phyloP scores from a whole-genome alignment of 2,329 filamentous ascomycete genomes.

The Hymenotorrendiella dingleyae region DNA sequence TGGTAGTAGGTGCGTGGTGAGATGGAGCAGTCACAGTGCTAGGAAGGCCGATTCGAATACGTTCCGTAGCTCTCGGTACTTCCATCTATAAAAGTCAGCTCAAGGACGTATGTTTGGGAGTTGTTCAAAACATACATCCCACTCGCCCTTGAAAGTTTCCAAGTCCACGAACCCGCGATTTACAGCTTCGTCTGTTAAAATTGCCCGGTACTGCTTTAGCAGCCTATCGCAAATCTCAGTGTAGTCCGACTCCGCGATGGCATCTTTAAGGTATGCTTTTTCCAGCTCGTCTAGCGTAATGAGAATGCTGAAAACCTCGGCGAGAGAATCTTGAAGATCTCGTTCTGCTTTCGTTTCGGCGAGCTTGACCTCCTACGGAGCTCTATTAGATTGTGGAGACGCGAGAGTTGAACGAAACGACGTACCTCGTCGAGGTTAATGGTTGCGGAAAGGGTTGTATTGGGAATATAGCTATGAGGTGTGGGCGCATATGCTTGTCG shows the following conservation, averaged over 20 bases:
- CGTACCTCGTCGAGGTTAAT: constrained; percentile 89
- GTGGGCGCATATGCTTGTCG: constrained; percentile 33
- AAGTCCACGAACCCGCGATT: constrained; percentile 79
- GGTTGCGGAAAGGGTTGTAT: constrained; percentile 73
- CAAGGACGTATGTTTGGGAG: not conserved
- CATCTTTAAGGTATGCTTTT: constrained; percentile 94
- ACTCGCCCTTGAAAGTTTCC: constrained; percentile 85
- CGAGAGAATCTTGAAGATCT: constrained; percentile 90
- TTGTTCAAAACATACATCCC: constrained; percentile 64
- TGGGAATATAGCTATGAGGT: constrained; percentile 72
- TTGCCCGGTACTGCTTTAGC: constrained; percentile 94
- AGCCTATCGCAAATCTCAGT: constrained; percentile 93
- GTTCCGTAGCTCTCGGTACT: constrained; percentile 87
- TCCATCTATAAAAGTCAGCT: constrained; percentile 59
- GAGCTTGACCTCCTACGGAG: constrained; percentile 81
- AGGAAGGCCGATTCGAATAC: constrained; percentile 86
- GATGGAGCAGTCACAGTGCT: constrained; percentile 62
- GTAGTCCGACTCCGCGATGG: constrained; percentile 84
- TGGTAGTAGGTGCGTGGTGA: constrained; percentile 38
- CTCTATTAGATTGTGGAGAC: constrained; percentile 14
- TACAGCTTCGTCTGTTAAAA: constrained; percentile 86
- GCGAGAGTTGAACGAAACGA: constrained; percentile 2
- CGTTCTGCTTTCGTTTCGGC: constrained; percentile 80
- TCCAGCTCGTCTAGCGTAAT: constrained; percentile 92
- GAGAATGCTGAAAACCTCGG: constrained; percentile 96